Conservation (phyloP, 371 early-diverging fungal species). For the Saksenaea vasiformis region DNA sequence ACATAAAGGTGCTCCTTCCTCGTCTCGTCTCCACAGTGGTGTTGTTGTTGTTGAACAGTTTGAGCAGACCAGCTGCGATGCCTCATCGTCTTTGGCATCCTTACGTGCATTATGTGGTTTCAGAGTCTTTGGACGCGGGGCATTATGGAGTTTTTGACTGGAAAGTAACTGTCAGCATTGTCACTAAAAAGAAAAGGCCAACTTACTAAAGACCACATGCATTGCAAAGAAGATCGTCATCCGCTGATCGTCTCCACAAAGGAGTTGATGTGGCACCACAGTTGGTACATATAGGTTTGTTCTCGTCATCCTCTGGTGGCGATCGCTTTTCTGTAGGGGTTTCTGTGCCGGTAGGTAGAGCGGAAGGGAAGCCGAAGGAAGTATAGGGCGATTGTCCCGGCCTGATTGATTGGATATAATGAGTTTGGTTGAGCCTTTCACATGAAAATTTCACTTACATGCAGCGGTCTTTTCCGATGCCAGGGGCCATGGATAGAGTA, state of each 20-base stretch:
- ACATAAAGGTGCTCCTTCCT: slow-evolving; percentile 81
- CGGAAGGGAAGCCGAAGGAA: slow-evolving; percentile 1
- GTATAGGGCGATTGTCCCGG: neutral
- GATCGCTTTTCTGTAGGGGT: slow-evolving; percentile 10
- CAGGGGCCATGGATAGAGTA: neutral
- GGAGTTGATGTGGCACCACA: slow-evolving; percentile 87
- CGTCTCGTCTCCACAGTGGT: slow-evolving; percentile 95
- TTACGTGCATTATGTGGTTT: neutral
- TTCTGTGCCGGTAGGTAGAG: slow-evolving; percentile 4
- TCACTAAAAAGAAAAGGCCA: neutral
- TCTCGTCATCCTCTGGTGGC: slow-evolving; percentile 11
- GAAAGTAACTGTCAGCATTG: neutral
- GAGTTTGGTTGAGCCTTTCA: neutral
- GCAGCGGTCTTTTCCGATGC: neutral
- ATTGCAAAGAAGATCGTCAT: slow-evolving; percentile 85
- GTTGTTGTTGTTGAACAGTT: slow-evolving; percentile 92
- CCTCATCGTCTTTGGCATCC: slow-evolving; percentile 1
- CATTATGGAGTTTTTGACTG: slow-evolving; percentile 87
- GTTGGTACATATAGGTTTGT: slow-evolving; percentile 64
- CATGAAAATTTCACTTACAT: neutral
- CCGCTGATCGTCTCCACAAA: slow-evolving; percentile 85
- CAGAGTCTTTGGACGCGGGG: slow-evolving; percentile 75
- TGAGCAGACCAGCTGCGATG: slow-evolving; percentile 54
- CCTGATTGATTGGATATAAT: neutral
- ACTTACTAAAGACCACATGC: slow-evolving; percentile 86